Evolutionary conservation across 345 rosid species (phyloP), one percentile per base, ranked within the genome.

Genomic region (Melaleuca quinquenervia): DNA sequence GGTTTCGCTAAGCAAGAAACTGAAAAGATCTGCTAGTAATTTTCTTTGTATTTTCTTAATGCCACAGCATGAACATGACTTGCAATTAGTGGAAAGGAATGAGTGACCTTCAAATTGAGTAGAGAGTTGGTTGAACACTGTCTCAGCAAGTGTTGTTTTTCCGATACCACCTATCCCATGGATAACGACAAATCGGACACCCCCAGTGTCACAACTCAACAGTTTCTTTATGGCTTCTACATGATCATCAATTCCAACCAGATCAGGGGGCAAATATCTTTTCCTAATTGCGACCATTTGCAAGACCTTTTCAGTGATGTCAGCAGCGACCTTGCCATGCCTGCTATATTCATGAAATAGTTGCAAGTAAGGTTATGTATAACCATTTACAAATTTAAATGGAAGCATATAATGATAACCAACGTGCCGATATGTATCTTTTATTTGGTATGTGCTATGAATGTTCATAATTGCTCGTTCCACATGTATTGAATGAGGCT

Each of bases 401-500:
- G n/a, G 32, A 58, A 58, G 32, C 64, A 58, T 2, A 58, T 58
- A n/a, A 58, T 58, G 64, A 11, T 56, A 58, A 26, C 29, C 2
- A 56, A 7, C 62, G 26, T 56, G 62, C 62, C 2, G 0, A 0
- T 56, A 26, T 56, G 29, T 2, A 56, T 56, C 26, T 5, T 56
- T 2, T 29, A 11, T 26, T 27, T 1, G 60, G 27, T 10, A 4
- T 55, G 22, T 0, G 6, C 60, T 27, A 55, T 55, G 3, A 1
- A 55, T 55, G 60, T 24, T 55, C 27, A 55, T 4, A 4, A 10
- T 55, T 6, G 6, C 27, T 24, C 5, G 7, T 26, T 11, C 0
- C 0, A 26, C 7, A 11, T 56, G 12, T 24, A 11, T 56, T 0
- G 7, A 56, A 0, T 24, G 26, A 56, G 0, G 0, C 3, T 56